These are phyloP conservation scores for Bipolaris gigantea DNA, from an alignment of 2,329 filamentous ascomycete genomes.

Conservation along the genomic window DNA sequence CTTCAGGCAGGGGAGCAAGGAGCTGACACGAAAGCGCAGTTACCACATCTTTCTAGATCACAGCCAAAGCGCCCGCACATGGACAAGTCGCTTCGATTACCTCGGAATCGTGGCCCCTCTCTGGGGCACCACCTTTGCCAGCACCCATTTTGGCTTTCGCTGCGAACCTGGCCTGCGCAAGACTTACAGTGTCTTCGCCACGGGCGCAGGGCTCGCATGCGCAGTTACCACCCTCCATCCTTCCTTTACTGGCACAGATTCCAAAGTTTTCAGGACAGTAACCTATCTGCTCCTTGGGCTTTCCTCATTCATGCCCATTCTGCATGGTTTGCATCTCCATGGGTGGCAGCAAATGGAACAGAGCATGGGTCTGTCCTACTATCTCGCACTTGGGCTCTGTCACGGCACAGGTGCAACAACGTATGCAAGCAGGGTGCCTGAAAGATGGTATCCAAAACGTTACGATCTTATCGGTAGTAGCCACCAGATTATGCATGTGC, in stretches of 20 bases:
- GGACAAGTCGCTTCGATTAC: conserved; percentile 90
- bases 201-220: conserved; percentile 30
- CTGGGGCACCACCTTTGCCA: conserved; percentile 82
- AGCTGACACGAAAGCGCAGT: conserved; percentile 42
- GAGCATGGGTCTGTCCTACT: conserved; percentile 49
- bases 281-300: conserved; percentile 50
- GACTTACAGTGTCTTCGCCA: conserved; percentile 44
- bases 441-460: conserved; percentile 46
- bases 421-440: conserved; percentile 48
- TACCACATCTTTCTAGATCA: conserved; percentile 84
- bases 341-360: conserved; percentile 37
- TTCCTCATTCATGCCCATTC: conserved; percentile 47
- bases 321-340: conserved; percentile 42
- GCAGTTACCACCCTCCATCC: conserved; percentile 43
- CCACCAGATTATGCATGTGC: conserved; percentile 56
- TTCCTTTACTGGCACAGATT: conserved; percentile 25
- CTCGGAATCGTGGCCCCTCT: conserved; percentile 72
- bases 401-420: conserved; percentile 35
- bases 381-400: conserved; percentile 43
- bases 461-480: conserved; percentile 54
- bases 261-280: conserved; percentile 46
- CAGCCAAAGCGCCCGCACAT: conserved; percentile 70
- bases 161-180: conserved; percentile 37
- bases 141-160: conserved; percentile 60
- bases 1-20: neutral